phyloP scores from a whole-genome alignment of 2,329 filamentous ascomycete genomes.

The Gaeumannomyces tritici region DNA sequence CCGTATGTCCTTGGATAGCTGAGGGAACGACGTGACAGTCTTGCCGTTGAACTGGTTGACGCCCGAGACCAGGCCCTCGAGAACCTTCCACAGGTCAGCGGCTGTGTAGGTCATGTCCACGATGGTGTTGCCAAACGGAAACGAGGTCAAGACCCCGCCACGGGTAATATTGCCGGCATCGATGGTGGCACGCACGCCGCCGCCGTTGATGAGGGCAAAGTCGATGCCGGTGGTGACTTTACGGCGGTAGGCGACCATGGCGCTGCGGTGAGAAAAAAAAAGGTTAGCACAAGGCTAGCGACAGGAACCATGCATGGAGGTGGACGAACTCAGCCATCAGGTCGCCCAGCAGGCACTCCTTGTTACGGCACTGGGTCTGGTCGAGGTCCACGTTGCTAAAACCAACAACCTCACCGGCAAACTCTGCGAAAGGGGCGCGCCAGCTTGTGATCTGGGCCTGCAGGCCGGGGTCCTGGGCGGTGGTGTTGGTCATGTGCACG shows the following conservation, averaged over 20 bases:
- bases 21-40: slow-evolving; percentile 48
- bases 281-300: not conserved
- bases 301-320: not conserved
- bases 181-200: slow-evolving; percentile 55
- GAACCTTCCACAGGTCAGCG: slow-evolving; percentile 41
- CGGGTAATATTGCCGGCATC: slow-evolving; percentile 51
- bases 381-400: slow-evolving; percentile 44
- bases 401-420: slow-evolving; percentile 47
- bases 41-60: slow-evolving; percentile 45
- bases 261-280: slow-evolving; percentile 16
- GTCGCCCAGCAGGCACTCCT: slow-evolving; percentile 49
- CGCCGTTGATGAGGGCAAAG: slow-evolving; percentile 55
- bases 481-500: slow-evolving; percentile 54
- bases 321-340: slow-evolving; percentile 37
- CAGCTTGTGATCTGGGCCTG: slow-evolving; percentile 49
- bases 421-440: slow-evolving; percentile 51
- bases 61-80: slow-evolving; percentile 48
- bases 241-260: slow-evolving; percentile 51
- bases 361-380: slow-evolving; percentile 45
- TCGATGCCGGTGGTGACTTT: slow-evolving; percentile 35
- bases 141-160: slow-evolving; percentile 52
- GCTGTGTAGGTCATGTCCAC: slow-evolving; percentile 47
- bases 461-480: slow-evolving; percentile 43
- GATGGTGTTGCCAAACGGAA: slow-evolving; percentile 57
- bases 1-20: slow-evolving; percentile 46